A percentile compares a stretch with the other conserved stretches of the same genome.
phyloP scores from a whole-genome alignment of 768 basidiomycete species.

The Mycena galopus region DNA sequence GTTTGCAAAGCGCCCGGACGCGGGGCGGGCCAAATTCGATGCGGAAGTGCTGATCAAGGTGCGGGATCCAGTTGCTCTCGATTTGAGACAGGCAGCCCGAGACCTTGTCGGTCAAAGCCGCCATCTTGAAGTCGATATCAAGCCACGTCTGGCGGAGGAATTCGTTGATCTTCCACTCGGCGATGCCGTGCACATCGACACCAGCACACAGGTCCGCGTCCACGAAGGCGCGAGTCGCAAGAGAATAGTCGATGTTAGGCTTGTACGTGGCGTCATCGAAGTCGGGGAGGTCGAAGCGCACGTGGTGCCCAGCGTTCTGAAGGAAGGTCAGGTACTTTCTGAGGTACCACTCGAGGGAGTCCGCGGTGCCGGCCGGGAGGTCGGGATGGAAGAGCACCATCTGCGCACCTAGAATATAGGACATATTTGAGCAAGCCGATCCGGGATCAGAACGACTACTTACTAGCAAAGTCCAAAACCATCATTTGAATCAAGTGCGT shows the following conservation, averaged over 20 bases:
- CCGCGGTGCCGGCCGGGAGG: constrained; percentile 1
- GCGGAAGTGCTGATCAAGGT: constrained; percentile 38
- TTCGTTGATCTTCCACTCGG: constrained; percentile 35
- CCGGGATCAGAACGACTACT: not conserved
- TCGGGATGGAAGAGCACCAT: constrained; percentile 7
- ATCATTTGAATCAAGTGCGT: constrained; percentile 19
- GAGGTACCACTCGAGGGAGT: constrained; percentile 35
- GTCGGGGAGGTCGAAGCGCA: constrained; percentile 41
- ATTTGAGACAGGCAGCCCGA: constrained; percentile 34
- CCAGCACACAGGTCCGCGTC: constrained; percentile 20
- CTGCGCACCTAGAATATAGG: constrained; percentile 14
- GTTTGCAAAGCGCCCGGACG: constrained; percentile 36
- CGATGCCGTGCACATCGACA: constrained; percentile 27
- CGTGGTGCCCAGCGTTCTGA: constrained; percentile 39
- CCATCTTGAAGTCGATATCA: not conserved
- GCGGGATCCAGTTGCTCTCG: constrained; percentile 33
- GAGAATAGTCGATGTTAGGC: constrained; percentile 39
- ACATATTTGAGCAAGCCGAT: not conserved
- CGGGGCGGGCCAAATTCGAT: constrained; percentile 37
- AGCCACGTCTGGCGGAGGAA: constrained; percentile 10
- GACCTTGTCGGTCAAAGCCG: constrained; percentile 25
- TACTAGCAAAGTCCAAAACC: constrained; percentile 24
- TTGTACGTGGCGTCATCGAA: constrained; percentile 35
- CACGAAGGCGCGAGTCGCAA: constrained; percentile 27
- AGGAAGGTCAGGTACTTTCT: constrained; percentile 38